A percentile compares a stretch with the other conserved stretches of the same genome.
These are phyloP conservation scores for Plasmodium sp. DNA, from an alignment of 169 alveolate genomes.

Conservation along the genomic window DNA sequence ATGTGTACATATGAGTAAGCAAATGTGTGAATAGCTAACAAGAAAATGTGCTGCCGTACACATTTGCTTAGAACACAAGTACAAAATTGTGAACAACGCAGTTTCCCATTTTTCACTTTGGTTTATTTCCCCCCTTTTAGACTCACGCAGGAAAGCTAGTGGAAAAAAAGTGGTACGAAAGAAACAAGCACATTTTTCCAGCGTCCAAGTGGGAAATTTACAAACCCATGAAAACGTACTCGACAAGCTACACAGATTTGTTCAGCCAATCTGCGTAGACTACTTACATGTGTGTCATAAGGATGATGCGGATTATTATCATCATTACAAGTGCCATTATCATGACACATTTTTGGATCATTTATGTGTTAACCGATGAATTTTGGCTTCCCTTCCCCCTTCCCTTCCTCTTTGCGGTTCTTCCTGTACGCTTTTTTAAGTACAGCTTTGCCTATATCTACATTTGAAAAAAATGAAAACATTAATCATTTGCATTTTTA, in stretches of 20 bases:
- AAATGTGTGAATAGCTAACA: background rate
- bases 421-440: constrained; percentile 11
- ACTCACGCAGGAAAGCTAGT: constrained; percentile 76
- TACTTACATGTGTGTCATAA: background rate
- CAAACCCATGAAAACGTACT: constrained; percentile 69
- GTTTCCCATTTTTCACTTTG: background rate
- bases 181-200: constrained; percentile 76
- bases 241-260: constrained; percentile 55
- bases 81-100: background rate
- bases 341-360: background rate
- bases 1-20: background rate
- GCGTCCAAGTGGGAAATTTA: constrained; percentile 78
- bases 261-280: constrained; percentile 12
- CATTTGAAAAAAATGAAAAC: background rate
- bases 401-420: background rate
- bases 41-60: background rate
- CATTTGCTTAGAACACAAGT: background rate
- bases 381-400: background rate
- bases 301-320: background rate
- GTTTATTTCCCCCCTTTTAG: constrained; percentile 12
- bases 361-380: constrained; percentile 2
- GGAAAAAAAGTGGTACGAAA: constrained; percentile 77
- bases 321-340: background rate
- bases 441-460: constrained; percentile 39
- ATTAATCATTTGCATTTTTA: background rate